Conservation (phyloP, 2,329 filamentous ascomycete species). For the Zarea fungicola region DNA sequence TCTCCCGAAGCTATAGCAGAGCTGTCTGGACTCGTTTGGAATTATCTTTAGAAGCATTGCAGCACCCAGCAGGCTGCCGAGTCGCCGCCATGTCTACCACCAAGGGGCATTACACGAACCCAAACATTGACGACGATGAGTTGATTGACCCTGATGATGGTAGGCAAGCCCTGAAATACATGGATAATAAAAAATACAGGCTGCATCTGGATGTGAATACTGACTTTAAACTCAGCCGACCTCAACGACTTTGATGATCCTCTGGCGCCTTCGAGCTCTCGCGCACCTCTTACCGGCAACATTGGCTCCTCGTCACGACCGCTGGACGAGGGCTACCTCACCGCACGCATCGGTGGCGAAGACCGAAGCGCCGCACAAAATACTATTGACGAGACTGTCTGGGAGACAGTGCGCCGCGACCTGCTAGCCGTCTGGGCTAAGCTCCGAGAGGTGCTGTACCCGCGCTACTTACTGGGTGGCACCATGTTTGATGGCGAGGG, state of each 20-base stretch:
- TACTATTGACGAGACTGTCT: conserved; percentile 95
- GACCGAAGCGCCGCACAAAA: conserved; percentile 84
- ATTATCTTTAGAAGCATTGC: background rate
- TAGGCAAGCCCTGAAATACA: too few relatives aligned
- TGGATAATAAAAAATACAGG: too few relatives aligned
- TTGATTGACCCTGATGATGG: conserved; percentile 77
- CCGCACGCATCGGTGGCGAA: conserved; percentile 84
- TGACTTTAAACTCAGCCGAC: conserved; percentile 52
- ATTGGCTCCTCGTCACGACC: conserved; percentile 59
- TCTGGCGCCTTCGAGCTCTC: conserved; percentile 61
- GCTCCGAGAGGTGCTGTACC: conserved; percentile 94
- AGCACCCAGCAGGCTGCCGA: conserved; percentile 1
- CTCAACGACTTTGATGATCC: conserved; percentile 93
- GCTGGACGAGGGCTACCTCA: conserved; percentile 76
- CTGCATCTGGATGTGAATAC: conserved; percentile 10
- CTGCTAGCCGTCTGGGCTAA: conserved; percentile 94
- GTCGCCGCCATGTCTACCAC: conserved; percentile 37
- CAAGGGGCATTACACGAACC: conserved; percentile 55
- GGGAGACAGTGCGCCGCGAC: conserved; percentile 93
- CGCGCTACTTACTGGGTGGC: conserved; percentile 80
- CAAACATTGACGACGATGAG: conserved; percentile 61
- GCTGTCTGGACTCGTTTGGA: background rate
- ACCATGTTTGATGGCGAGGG: conserved; percentile 55
- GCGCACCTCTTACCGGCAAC: conserved; percentile 77
- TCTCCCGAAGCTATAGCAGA: too few relatives aligned